phyloP scores from a whole-genome alignment of 768 basidiomycete species.

The Tricholoma bakamatsutake region DNA sequence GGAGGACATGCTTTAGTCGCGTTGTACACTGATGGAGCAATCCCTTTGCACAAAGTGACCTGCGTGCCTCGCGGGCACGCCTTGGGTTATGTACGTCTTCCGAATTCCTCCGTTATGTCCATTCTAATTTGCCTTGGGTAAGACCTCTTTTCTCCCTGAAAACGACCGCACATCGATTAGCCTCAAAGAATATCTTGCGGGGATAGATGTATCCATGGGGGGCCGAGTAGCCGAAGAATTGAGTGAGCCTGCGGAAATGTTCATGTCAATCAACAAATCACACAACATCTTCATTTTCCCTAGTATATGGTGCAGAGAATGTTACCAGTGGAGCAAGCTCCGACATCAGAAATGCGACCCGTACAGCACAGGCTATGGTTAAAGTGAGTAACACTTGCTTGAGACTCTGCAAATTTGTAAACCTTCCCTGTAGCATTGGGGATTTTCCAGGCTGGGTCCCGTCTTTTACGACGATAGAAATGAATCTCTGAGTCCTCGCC shows the following conservation, averaged over 20 bases:
- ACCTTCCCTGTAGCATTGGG: constrained; percentile 51
- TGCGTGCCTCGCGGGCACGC: constrained; percentile 95
- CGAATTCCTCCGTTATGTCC: neutral
- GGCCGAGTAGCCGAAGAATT: constrained; percentile 94
- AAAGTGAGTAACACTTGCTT: constrained; percentile 47
- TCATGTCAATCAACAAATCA: constrained; percentile 14
- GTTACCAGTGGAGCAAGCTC: constrained; percentile 91
- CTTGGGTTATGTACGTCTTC: constrained; percentile 67
- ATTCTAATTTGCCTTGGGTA: constrained; percentile 8
- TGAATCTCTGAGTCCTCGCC: constrained; percentile 63
- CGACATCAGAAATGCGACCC: constrained; percentile 77
- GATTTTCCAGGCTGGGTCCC: constrained; percentile 81
- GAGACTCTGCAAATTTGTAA: neutral
- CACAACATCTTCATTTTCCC: constrained; percentile 12
- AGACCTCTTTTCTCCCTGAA: constrained; percentile 78
- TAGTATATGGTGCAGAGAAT: constrained; percentile 84
- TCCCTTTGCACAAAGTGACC: constrained; percentile 97
- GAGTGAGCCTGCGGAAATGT: constrained; percentile 36
- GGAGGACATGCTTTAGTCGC: constrained; percentile 94
- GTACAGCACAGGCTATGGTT: constrained; percentile 81
- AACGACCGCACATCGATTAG: constrained; percentile 70
- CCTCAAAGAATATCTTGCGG: constrained; percentile 68
- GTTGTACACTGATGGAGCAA: constrained; percentile 89
- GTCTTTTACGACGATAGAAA: constrained; percentile 75
- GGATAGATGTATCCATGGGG: constrained; percentile 90